These are phyloP conservation scores for Kodamaea sp. DNA, from an alignment of 1,139 yeast genomes.

Conservation along the genomic window DNA sequence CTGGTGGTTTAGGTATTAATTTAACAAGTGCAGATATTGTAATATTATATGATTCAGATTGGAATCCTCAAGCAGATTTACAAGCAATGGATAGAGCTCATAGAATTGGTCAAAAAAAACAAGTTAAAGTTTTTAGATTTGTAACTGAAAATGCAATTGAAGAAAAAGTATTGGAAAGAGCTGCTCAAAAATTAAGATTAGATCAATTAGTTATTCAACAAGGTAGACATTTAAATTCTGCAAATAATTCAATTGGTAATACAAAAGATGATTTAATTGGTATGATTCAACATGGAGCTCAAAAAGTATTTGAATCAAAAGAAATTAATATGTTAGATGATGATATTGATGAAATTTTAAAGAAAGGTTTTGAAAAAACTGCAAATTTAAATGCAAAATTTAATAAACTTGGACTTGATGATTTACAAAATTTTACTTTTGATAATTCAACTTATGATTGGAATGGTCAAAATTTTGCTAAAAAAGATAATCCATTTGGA, in stretches of 20 bases:
- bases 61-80: constrained; percentile 98
- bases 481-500: constrained; percentile 36
- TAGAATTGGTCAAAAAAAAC: constrained; percentile 96
- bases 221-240: constrained; percentile 56
- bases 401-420: constrained; percentile 83
- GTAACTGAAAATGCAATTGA: constrained; percentile 96
- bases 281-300: constrained; percentile 98
- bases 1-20: constrained; percentile 98
- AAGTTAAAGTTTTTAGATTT: constrained; percentile 85
- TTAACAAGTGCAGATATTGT: constrained; percentile 92
- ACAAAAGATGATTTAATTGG: constrained; percentile 81
- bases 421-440: constrained; percentile 81
- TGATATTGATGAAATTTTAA: constrained; percentile 77
- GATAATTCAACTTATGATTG: constrained; percentile 93
- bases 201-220: constrained; percentile 97
- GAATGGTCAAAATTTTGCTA: constrained; percentile 93
- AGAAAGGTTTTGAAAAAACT: constrained; percentile 79
- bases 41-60: constrained; percentile 86
- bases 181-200: constrained; percentile 86
- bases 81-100: constrained; percentile 99
- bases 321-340: constrained; percentile 48
- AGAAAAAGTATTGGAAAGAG: constrained; percentile 92
- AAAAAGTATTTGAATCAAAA: constrained; percentile 66
- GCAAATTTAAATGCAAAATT: constrained; percentile 62
- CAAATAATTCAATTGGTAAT: constrained; percentile 46